Evolutionary conservation across 1,284 basidiomycete genomes (phyloP).

Genomic region (Boletus calvinii): DNA sequence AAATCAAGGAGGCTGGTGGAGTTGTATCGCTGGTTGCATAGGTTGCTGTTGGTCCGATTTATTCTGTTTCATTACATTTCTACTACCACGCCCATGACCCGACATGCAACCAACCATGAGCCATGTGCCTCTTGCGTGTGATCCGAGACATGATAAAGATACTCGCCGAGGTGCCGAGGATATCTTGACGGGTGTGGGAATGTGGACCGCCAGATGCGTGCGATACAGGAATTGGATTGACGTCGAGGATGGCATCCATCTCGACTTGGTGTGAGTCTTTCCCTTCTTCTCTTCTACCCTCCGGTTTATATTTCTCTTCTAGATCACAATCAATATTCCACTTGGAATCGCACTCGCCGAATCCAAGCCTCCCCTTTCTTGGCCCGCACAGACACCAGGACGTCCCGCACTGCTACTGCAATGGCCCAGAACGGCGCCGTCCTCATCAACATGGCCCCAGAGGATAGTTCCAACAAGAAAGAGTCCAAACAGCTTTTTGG

Average conservation of each 20-base stretch:
- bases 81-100: conserved; percentile 17
- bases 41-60: conserved; percentile 31
- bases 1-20: conserved; percentile 93
- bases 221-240: neutral
- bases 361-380: conserved; percentile 49
- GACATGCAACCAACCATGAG: neutral
- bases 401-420: conserved; percentile 45
- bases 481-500: conserved; percentile 60
- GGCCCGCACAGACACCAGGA: conserved; percentile 48
- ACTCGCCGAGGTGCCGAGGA: no score
- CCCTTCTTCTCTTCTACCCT: neutral
- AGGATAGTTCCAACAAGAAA: conserved; percentile 24
- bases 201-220: neutral
- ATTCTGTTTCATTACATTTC: conserved; percentile 24
- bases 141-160: no score
- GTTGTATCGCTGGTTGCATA: conserved; percentile 90
- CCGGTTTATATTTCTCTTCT: neutral
- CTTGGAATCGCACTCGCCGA: conserved; percentile 54
- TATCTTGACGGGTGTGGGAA: conserved; percentile 5
- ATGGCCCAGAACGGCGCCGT: conserved; percentile 42
- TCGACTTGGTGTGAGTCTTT: conserved; percentile 36
- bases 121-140: no score
- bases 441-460: conserved; percentile 40
- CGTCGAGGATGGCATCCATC: conserved; percentile 32
- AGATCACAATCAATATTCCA: conserved; percentile 52